phyloP scores from a whole-genome alignment of 2,329 filamentous ascomycete genomes.

The Didymella arachidicola region DNA sequence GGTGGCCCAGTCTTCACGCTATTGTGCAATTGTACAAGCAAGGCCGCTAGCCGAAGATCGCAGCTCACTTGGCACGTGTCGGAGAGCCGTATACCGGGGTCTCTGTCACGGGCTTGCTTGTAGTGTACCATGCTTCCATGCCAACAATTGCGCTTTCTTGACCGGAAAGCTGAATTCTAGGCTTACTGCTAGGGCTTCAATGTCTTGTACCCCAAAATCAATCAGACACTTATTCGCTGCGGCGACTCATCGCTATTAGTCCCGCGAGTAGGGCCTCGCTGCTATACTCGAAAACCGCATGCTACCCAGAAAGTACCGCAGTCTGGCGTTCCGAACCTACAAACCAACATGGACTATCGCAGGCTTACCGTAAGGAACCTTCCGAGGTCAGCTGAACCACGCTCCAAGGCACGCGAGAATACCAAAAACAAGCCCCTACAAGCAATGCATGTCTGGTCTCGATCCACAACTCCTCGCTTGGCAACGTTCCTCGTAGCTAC shows the following conservation, averaged over 20 bases:
- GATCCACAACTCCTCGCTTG: neutral
- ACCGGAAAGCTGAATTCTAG: neutral
- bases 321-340: neutral
- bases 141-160: neutral
- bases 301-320: neutral
- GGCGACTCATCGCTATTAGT: neutral
- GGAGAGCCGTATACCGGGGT: neutral
- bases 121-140: neutral
- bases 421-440: neutral
- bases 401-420: neutral
- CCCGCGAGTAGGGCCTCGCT: neutral
- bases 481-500: neutral
- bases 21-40: neutral
- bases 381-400: neutral
- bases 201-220: neutral
- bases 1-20: neutral
- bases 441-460: slow-evolving; percentile 8
- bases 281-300: no score
- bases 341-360: neutral
- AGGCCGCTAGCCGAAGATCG: neutral
- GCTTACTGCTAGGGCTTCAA: neutral
- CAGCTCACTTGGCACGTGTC: slow-evolving; percentile 1
- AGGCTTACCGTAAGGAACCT: neutral
- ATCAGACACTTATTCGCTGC: neutral
- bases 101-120: neutral